Percentiles rank a stretch among this genome's conserved stretches.
Conservation (phyloP, 2,329 filamentous ascomycete genomes). For the Colletotrichum somersetense region DNA sequence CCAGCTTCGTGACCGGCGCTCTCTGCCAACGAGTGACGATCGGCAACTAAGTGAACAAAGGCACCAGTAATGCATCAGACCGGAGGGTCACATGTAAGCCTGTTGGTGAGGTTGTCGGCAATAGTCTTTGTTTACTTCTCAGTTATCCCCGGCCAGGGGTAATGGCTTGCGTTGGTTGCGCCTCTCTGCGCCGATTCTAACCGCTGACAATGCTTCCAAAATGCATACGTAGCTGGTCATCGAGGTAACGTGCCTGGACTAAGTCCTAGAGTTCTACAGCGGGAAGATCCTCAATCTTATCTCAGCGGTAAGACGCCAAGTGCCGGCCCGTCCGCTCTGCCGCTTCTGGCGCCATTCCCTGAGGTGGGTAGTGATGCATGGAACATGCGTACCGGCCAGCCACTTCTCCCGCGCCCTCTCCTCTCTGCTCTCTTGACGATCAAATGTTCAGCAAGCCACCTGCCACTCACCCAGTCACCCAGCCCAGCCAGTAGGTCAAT, state of each 20-base stretch:
- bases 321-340: slow-evolving; percentile 19
- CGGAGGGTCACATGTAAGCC: background rate
- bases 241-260: background rate
- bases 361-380: background rate
- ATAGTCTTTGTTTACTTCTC: background rate
- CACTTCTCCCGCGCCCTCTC: slow-evolving; percentile 6
- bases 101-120: background rate
- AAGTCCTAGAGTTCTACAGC: too few species aligned
- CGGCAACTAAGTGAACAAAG: background rate
- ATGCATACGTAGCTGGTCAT: background rate
- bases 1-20: slow-evolving; percentile 1
- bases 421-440: background rate
- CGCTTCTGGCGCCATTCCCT: background rate
- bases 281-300: slow-evolving; percentile 23
- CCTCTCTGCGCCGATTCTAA: background rate
- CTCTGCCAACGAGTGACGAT: background rate
- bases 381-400: background rate
- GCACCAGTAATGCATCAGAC: background rate
- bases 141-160: background rate
- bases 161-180: slow-evolving; percentile 16
- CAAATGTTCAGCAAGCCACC: background rate
- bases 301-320: background rate
- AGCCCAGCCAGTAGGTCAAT: background rate
- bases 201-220: slow-evolving; percentile 25
- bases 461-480: background rate